Conservation (phyloP, 2,329 filamentous ascomycete genomes). For the Aspergillus flavus region DNA sequence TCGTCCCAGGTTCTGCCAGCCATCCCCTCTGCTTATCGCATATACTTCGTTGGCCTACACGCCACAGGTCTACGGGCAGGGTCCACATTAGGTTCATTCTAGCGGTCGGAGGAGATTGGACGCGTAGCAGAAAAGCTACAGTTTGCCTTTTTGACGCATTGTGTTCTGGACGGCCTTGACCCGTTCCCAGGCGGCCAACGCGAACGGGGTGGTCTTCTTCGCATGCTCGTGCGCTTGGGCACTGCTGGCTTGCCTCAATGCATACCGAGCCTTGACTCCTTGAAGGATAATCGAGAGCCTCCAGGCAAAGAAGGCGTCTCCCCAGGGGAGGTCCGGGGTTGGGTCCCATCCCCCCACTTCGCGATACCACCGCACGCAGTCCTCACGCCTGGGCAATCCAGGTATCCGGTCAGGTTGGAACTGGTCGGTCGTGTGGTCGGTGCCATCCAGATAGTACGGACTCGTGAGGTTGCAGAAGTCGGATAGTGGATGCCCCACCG, state of each 20-base stretch:
- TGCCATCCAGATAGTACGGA: slow-evolving; percentile 40
- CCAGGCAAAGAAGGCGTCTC: slow-evolving; percentile 64
- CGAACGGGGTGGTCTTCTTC: slow-evolving; percentile 69
- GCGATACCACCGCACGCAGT: slow-evolving; percentile 67
- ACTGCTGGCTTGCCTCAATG: slow-evolving; percentile 85
- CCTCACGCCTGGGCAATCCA: slow-evolving; percentile 64
- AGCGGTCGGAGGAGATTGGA: not conserved
- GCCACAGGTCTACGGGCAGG: not conserved
- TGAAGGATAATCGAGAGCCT: slow-evolving; percentile 70
- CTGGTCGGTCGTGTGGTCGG: slow-evolving; percentile 39
- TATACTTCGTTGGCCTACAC: slow-evolving; percentile 6
- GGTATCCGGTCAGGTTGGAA: slow-evolving; percentile 67
- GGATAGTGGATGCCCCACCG: slow-evolving; percentile 91
- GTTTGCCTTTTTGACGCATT: slow-evolving; percentile 42
- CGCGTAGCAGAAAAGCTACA: slow-evolving; percentile 35
- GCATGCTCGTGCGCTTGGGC: slow-evolving; percentile 75
- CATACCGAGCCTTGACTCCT: slow-evolving; percentile 88
- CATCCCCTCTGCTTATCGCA: slow-evolving; percentile 14
- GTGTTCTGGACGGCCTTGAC: slow-evolving; percentile 56
- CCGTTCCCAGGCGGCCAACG: slow-evolving; percentile 75
- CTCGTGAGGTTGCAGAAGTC: slow-evolving; percentile 78
- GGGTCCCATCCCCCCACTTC: slow-evolving; percentile 73
- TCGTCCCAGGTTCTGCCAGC: not conserved
- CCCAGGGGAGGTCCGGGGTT: slow-evolving; percentile 60
- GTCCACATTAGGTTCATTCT: slow-evolving; percentile 4